Base-by-base conservation (phyloP, 352 stramenopile species). In the Pythium insidiosum region DNA sequence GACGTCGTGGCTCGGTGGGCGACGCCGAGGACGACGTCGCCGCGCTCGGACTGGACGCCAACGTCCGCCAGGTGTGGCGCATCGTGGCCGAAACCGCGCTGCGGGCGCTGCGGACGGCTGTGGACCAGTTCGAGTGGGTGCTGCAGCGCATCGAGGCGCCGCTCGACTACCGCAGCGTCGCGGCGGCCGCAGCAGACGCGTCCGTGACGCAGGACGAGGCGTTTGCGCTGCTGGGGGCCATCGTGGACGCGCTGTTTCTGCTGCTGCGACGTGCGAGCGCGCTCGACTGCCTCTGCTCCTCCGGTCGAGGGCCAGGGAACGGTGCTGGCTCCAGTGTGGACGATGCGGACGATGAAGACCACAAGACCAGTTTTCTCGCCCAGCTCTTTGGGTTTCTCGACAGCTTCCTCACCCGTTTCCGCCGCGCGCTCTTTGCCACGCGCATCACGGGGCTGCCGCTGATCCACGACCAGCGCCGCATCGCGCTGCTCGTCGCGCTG, bases 231-330 rank as follows among this genome's bases (percentile, higher is more conserved):
- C 63, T 89, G 0, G 65, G 66, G 0, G 64, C 63, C 2, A 30
- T 89, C 6, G 68, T 58, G 0, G 65, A 83, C 16, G 25, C 87
- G 6, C 43, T 84, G 18, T 89, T 83, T 45, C 40, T 83, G 25
- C 43, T 87, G 6, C 43, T 89, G 25, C 63, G 65, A 6, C 69
- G 65, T 21, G 53, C 70, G 1, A 84, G 68, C 36, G 48, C 43
- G 20, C 79, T 84, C 28, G 53, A 64, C 11, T 59, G 55, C 18
- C 53, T 86, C 34, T 61, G 40, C 20, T 53, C 38, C 16, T n/a
- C 38, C 29, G 6, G 28, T 50, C n/a, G 53, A 72, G 19, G 39
- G 46, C 12, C 42, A 64, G 6, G 4, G 49, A 60, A 4, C 46
- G 62, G 19, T 37, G 50, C 2, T 50, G 73, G 7, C 54, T n/a